Evolutionary conservation across 192 early-diverging fungal genomes (phyloP), one percentile per base, ranked within the genome.

Genomic region (Entrophospora sp.): DNA sequence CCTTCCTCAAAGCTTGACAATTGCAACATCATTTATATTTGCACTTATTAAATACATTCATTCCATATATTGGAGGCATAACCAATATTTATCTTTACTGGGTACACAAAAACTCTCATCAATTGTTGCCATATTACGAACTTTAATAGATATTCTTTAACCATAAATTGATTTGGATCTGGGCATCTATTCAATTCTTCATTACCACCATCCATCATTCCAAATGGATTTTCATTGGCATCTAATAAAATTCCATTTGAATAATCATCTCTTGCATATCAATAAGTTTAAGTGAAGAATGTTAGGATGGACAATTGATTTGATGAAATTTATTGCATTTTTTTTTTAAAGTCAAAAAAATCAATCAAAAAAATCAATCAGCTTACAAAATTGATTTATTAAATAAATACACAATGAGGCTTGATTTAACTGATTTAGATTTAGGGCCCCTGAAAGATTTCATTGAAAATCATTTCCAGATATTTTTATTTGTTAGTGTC

Each of bases 191-290:
- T 87, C 49, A 97, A 85, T 48, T 87, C 71, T 56, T 71, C 69
- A 63, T 52, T 18, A 40, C 69, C 66, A 61, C 74, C 69, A 24
- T 68, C 74, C 22, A 57, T 12, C 0, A 87, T 77, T 0, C 97
- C 97, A 71, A 88, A 92, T 58, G 91, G 83, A 81, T 99, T 99
- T 73, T 99, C 96, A 73, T 99, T 99, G 32, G 97, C 96, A 69
- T 99, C 96, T n/a, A 99, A 84, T 14, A 99, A 77, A 49, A 99
- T 89, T 25, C 97, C 97, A 7, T 75, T 72, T 53, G 80, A 87
- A 73, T 93, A 99, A 77, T 99, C 97, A 71, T 99, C 97, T 62
- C 97, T 88, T 34, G 97, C 97, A 74, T 95, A 97, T 71, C 95
- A 87, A 76, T 99, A 99, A 22, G 97, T 94, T 67, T 85, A 79